Conservation (phyloP, 2,329 filamentous ascomycete species). For the Ceratocystis lukuohia region DNA sequence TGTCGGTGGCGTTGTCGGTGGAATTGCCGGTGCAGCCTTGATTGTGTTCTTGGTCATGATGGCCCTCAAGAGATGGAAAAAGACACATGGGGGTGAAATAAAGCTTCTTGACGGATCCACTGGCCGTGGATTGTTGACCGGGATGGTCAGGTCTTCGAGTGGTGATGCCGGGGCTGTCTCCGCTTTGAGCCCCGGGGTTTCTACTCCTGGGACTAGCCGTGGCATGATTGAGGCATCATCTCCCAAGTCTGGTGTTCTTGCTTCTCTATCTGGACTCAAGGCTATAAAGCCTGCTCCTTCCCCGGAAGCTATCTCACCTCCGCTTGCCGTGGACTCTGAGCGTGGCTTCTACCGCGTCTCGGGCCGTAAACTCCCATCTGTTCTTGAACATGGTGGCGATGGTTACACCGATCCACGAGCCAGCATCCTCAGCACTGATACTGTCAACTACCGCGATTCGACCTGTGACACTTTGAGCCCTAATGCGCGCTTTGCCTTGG, state of each 20-base stretch:
- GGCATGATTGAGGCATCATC: constrained; percentile 8
- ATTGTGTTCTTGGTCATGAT: constrained; percentile 41
- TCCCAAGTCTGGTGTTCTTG: constrained; percentile 15
- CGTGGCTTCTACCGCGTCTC: constrained; percentile 52
- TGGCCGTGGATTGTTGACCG: constrained; percentile 19
- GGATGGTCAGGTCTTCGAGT: constrained; percentile 21
- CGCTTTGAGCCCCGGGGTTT: constrained; percentile 19
- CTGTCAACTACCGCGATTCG: constrained; percentile 19
- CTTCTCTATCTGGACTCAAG: constrained; percentile 19
- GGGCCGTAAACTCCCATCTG: constrained; percentile 50
- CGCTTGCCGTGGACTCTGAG: constrained; percentile 31
- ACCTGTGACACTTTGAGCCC: constrained; percentile 29
- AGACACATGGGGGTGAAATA: constrained; percentile 33
- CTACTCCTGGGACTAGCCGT: constrained; percentile 23
- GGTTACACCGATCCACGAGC: constrained; percentile 42
- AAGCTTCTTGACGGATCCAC: constrained; percentile 31
- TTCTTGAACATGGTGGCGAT: constrained; percentile 48
- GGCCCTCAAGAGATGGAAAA: constrained; percentile 41
- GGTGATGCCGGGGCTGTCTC: constrained; percentile 21
- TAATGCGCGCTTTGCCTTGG: constrained; percentile 36
- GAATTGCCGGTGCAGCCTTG: constrained; percentile 45
- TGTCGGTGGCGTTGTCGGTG: constrained; percentile 44
- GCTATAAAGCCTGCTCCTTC: constrained; percentile 18
- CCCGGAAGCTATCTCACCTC: constrained; percentile 20
- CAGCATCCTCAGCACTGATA: constrained; percentile 31